Conservation (phyloP, 306 rosid genomes). For the Purshia tridentata region DNA sequence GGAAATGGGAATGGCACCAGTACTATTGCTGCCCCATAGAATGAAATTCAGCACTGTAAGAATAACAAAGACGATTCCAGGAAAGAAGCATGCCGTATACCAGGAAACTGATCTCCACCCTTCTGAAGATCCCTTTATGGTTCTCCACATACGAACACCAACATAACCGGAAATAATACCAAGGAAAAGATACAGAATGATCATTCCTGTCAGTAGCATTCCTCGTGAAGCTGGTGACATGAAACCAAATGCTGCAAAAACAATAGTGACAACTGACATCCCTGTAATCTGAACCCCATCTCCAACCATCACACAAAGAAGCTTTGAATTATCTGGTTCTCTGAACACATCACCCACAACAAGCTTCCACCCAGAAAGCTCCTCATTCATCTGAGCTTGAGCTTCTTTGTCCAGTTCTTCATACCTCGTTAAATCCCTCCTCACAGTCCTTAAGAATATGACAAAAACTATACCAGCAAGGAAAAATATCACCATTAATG, state of each 20-base stretch:
- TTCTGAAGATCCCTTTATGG: constrained; percentile 84
- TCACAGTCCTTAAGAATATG: constrained; percentile 84
- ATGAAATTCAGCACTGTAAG: constrained; percentile 79
- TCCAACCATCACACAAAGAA: constrained; percentile 93
- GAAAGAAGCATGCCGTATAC: constrained; percentile 82
- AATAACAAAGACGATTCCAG: constrained; percentile 81
- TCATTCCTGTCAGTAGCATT: constrained; percentile 93
- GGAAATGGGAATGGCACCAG: constrained; percentile 95
- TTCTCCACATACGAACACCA: constrained; percentile 87
- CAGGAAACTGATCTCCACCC: constrained; percentile 89
- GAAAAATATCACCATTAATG: constrained; percentile 87
- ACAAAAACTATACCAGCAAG: constrained; percentile 95
- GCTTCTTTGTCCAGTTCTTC: constrained; percentile 96
- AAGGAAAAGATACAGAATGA: constrained; percentile 83
- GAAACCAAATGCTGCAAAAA: constrained; percentile 90
- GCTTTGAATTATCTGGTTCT: constrained; percentile 77
- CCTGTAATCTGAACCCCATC: constrained; percentile 93
- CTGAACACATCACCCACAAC: constrained; percentile 98
- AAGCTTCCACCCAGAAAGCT: constrained; percentile 99
- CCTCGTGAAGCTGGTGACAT: constrained; percentile 81
- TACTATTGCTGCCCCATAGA: constrained; percentile 90
- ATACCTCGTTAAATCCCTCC: constrained; percentile 93
- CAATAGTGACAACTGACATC: constrained; percentile 82
- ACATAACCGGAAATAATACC: constrained; percentile 92
- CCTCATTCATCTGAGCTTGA: constrained; percentile 97